Conservation (phyloP, 2,329 filamentous ascomycete genomes). For the Clonostachys sp. region DNA sequence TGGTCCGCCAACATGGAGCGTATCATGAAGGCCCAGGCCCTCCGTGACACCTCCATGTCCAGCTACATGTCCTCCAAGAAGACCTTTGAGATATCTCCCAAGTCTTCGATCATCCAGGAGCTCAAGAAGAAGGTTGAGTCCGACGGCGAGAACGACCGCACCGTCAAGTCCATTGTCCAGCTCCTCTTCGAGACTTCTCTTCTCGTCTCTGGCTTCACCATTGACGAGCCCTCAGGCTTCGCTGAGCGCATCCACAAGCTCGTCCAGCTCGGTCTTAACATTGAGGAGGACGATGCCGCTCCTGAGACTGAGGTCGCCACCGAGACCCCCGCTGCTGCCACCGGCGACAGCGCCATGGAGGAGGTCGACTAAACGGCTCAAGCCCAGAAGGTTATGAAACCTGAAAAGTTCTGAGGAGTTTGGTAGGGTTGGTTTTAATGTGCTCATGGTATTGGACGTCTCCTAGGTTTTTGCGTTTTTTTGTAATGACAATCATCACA, state of each 20-base stretch:
- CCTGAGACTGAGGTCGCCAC: slow-evolving; percentile 54
- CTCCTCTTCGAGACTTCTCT: slow-evolving; percentile 98
- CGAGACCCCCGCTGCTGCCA: slow-evolving; percentile 49
- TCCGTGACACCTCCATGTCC: slow-evolving; percentile 99
- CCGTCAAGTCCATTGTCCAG: slow-evolving; percentile 98
- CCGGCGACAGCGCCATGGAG: slow-evolving; percentile 96
- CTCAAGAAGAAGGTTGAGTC: slow-evolving; percentile 98
- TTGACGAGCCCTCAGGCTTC: slow-evolving; percentile 96
- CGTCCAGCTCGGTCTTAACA: slow-evolving; percentile 93
- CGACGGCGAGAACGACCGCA: slow-evolving; percentile 97
- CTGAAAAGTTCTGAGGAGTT: slow-evolving; percentile 38
- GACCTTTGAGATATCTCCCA: slow-evolving; percentile 99
- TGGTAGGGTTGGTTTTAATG: slow-evolving; percentile 22
- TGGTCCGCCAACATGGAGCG: slow-evolving; percentile 99
- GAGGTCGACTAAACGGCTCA: slow-evolving; percentile 81
- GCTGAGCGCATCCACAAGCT: slow-evolving; percentile 99
- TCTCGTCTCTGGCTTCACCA: slow-evolving; percentile 98
- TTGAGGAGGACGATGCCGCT: slow-evolving; percentile 79
- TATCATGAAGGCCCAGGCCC: slow-evolving; percentile 99
- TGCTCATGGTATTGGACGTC: slow-evolving; percentile 23
- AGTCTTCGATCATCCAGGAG: slow-evolving; percentile 96
- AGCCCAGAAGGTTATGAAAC: slow-evolving; percentile 23
- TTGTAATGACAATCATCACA: slow-evolving; percentile 13
- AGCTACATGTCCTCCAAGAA: slow-evolving; percentile 99
- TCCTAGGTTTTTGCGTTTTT: slow-evolving; percentile 21